Evolutionary conservation across 345 rosid genomes (phyloP).

Genomic region (Stellera chamaejasme): DNA sequence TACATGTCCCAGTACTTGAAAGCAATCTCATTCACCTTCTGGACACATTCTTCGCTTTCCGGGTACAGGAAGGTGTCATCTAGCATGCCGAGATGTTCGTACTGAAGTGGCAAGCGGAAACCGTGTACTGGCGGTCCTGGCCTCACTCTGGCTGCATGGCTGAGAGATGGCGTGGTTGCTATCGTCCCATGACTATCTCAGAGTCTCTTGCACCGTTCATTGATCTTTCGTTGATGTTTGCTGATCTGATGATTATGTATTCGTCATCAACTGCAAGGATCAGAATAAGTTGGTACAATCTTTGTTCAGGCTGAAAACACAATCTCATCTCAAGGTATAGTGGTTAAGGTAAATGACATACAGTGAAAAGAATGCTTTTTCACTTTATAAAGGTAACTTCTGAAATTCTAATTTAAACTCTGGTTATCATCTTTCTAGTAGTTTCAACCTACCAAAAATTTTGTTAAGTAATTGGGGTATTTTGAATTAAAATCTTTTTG

Average conservation of each 20-base stretch:
- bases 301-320: too few relatives aligned
- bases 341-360: too few relatives aligned
- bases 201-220: slow-evolving; percentile 8
- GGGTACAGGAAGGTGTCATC: slow-evolving; percentile 6
- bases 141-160: background rate
- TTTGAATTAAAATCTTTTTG: too few relatives aligned
- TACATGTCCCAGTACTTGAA: slow-evolving; percentile 1
- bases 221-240: slow-evolving; percentile 10
- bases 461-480: too few relatives aligned
- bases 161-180: slow-evolving; percentile 5
- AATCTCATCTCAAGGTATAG: background rate
- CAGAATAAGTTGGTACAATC: too few relatives aligned
- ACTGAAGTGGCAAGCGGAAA: background rate
- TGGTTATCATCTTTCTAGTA: too few relatives aligned
- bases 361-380: too few relatives aligned
- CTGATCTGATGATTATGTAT: slow-evolving; percentile 7
- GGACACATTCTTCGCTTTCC: slow-evolving; percentile 6
- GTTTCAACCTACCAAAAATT: too few relatives aligned
- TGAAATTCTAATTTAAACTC: too few relatives aligned
- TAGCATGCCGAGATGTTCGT: slow-evolving; percentile 4
- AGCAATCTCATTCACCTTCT: background rate
- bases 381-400: too few relatives aligned
- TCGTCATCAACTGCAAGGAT: background rate
- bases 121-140: slow-evolving; percentile 2
- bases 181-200: background rate